Evolutionary conservation across 1,284 basidiomycete species (phyloP), one percentile per base, ranked within the genome.

Genomic region (Ceratobasidium theobromae): DNA sequence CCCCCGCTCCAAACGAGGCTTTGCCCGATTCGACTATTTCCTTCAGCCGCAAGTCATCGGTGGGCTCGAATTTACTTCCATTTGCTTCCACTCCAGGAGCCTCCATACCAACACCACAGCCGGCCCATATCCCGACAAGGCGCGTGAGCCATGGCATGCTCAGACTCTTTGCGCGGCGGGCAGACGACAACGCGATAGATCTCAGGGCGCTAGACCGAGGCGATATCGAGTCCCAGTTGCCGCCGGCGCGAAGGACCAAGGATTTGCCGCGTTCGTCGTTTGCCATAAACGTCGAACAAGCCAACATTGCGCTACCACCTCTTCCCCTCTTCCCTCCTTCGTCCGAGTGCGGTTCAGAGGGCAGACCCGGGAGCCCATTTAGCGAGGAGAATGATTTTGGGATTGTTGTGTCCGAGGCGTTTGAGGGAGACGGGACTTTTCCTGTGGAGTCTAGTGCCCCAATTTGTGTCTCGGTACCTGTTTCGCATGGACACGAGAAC

Each of bases 331-430:
- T 38, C 16, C 33, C 58, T 28, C 18, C 45, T 2, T 46, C 58
- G 4, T 11, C 46, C 11, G 16, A 38, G 16, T 8, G 33, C 46
- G 49, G 51, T 6, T 28, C 51, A 33, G 60, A 53, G 28, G 23
- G 49, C 28, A 23, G 49, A 53, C 16, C 35, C n/a, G 49, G 45
- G n/a, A 65, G 60, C n/a, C 60, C 60, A n/a, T 53, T 65, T 25
- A 43, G 38, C n/a, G 60, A 65, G 33, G 60, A 65, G 32, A 65
- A 65, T 27, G 60, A 65, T 25, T 65, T 65, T 30, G 60, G 60
- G 38, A 65, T 65, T n/a, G 27, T 65, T 28, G 35, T 65, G 2
- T 65, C 60, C 1, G 60, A 65, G 14, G 49, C 60, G 8, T 65
- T 53, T 41, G 38, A 65, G 6, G 60, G 53, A 14, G 60, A 65